Conservation (phyloP, 805 yeast species). For the Metschnikowia anglica region DNA sequence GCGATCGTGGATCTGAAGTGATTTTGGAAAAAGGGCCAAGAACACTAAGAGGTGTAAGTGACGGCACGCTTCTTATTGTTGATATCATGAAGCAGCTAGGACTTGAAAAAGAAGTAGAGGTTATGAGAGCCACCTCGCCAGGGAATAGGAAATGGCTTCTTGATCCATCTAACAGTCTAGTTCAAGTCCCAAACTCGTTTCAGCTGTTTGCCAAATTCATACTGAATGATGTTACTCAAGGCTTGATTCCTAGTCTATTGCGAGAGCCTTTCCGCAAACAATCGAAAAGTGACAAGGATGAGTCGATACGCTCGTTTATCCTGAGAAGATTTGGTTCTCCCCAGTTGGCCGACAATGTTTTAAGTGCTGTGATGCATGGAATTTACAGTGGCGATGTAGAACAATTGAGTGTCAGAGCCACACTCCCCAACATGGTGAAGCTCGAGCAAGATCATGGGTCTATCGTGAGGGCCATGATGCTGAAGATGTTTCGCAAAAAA, state of each 20-base stretch:
- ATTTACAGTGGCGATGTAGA: slow-evolving; percentile 76
- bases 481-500: slow-evolving; percentile 25
- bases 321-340: slow-evolving; percentile 64
- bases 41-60: slow-evolving; percentile 79
- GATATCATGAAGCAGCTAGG: slow-evolving; percentile 58
- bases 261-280: slow-evolving; percentile 50
- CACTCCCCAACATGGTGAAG: slow-evolving; percentile 54
- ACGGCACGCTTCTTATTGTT: slow-evolving; percentile 68
- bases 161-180: slow-evolving; percentile 43
- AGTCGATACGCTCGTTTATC: slow-evolving; percentile 66
- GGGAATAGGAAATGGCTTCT: slow-evolving; percentile 76
- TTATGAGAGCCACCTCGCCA: slow-evolving; percentile 52
- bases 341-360: slow-evolving; percentile 51
- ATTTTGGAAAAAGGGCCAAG: slow-evolving; percentile 86
- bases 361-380: slow-evolving; percentile 86
- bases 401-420: slow-evolving; percentile 61
- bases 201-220: slow-evolving; percentile 32
- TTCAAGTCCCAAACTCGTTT: slow-evolving; percentile 53
- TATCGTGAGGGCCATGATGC: slow-evolving; percentile 45
- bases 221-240: slow-evolving; percentile 45
- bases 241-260: slow-evolving; percentile 44
- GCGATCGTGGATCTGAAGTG: slow-evolving; percentile 27
- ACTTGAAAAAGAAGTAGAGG: slow-evolving; percentile 50
- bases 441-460: slow-evolving; percentile 64
- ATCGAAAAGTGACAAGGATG: slow-evolving; percentile 47